Evolutionary conservation across 2,329 filamentous ascomycete species (phyloP), one percentile per base, ranked within the genome.

Genomic region (Beauveria varroae): DNA sequence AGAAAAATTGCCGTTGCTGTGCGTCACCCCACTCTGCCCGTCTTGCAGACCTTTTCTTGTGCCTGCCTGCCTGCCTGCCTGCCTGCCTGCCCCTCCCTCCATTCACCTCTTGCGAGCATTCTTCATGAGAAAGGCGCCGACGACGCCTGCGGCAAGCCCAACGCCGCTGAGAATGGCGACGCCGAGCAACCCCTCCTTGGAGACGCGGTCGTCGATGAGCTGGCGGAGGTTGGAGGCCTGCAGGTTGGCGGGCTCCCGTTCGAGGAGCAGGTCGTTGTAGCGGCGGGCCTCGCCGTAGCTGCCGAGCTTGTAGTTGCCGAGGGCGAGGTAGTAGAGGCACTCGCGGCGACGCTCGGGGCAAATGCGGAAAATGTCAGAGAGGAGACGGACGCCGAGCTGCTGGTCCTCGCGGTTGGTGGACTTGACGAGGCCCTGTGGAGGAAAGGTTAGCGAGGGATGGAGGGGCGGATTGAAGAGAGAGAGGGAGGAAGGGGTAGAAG

Each of bases 301-400:
- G 64, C 93, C 93, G 52, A 99, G 86, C 80, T 98, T 98, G 84
- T 93, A 98, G 81, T 98, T 96, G 65, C 95, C 95, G 37, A 99
- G 85, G 28, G 91, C 95, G 59, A 99, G 87, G 77, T 99, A 99
- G 81, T 97, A 99, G 64, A 99, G 89, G 72, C 95, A 99, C 82
- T 99, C 95, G 71, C 95, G 88, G 71, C 95, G 88, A 68, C 95
- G 90, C 76, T 98, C 95, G 67, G 91, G 92, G 41, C 91, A 89
- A 63, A 88, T 87, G 72, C 93, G 91, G 82, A 98, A 99, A 77
- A 99, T 99, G 68, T 98, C 93, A 68, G 91, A 93, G 63, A 98
- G 88, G 40, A 98, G 85, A 66, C 91, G 91, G 65, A 98, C 92
- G 69, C 93, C 93, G 75, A 95, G 87, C 80, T 98, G 93, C 74